Evolutionary conservation across 768 basidiomycete species (phyloP).

Genomic region (Tulasnella sp.): DNA sequence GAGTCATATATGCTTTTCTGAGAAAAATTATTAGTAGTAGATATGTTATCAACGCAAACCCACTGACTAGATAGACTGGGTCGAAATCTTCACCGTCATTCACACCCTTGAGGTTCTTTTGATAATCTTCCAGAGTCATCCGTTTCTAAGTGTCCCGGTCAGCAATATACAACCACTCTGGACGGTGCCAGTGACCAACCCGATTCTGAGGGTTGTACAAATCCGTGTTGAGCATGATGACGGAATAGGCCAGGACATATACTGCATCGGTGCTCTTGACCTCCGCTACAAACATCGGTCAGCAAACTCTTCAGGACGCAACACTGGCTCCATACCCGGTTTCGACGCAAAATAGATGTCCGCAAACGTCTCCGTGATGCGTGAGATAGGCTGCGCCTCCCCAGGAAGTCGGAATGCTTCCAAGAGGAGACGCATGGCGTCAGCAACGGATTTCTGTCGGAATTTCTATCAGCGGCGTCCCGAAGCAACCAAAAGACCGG

Average conservation of each 20-base stretch:
- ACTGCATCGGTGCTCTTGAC: constrained; percentile 86
- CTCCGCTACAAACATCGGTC: constrained; percentile 42
- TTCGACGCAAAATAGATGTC: constrained; percentile 74
- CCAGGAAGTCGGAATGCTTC: constrained; percentile 92
- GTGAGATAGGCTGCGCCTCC: constrained; percentile 82
- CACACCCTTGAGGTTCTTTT: constrained; percentile 80
- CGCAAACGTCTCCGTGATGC: constrained; percentile 93
- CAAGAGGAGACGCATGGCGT: constrained; percentile 88
- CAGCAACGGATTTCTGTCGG: constrained; percentile 78
- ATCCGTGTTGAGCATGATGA: constrained; percentile 98
- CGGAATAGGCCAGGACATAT: constrained; percentile 86
- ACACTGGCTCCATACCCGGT: constrained; percentile 50
- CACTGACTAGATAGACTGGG: constrained; percentile 64
- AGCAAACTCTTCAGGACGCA: neutral
- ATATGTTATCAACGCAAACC: neutral
- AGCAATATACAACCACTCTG: constrained; percentile 4
- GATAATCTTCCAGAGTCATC: constrained; percentile 93
- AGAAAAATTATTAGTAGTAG: neutral
- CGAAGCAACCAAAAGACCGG: neutral
- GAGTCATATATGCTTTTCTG: constrained; percentile 88
- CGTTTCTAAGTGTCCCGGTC: constrained; percentile 54
- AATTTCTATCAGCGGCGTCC: neutral
- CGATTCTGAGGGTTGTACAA: constrained; percentile 87
- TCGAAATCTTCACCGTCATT: constrained; percentile 79
- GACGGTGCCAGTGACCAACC: too few relatives aligned